Percentiles rank a stretch among this genome's conserved stretches.
These are phyloP conservation scores for Fusarium sp. DNA, from an alignment of 2,329 filamentous ascomycete genomes.

Conservation along the genomic window DNA sequence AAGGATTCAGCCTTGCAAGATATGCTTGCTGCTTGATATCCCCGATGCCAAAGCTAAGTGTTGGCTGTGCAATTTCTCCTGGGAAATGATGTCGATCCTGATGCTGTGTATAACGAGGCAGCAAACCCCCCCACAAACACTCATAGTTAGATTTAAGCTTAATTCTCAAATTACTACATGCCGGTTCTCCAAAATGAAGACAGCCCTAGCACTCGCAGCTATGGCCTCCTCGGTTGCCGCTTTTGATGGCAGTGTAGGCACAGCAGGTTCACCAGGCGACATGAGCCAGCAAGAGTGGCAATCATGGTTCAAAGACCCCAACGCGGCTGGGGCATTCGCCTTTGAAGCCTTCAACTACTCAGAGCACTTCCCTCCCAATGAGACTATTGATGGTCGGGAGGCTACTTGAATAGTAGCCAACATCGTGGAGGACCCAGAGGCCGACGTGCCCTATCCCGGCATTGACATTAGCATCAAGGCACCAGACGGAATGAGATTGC, in stretches of 20 bases:
- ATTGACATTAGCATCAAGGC: constrained; percentile 24
- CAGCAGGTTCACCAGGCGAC: not conserved
- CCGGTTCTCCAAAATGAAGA: not conserved
- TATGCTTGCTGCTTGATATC: not conserved
- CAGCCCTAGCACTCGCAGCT: not conserved
- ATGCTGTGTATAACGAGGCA: constrained; percentile 4
- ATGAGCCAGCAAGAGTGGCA: constrained; percentile 24
- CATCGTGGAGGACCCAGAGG: constrained; percentile 19
- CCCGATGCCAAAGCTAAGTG: not conserved
- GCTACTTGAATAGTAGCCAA: constrained; percentile 30
- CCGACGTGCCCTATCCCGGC: constrained; percentile 13
- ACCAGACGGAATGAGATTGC: constrained; percentile 21
- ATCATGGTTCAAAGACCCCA: constrained; percentile 22
- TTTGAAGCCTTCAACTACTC: constrained; percentile 28
- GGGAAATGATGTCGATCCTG: not conserved
- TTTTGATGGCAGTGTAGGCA: constrained; percentile 1
- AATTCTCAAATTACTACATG: not conserved
- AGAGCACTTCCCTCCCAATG: constrained; percentile 16
- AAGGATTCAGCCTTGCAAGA: not conserved
- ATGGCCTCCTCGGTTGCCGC: constrained; percentile 6
- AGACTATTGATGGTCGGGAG: constrained; percentile 14
- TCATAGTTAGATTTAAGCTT: not conserved
- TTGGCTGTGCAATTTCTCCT: constrained; percentile 1
- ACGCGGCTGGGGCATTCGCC: constrained; percentile 18
- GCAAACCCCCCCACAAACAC: not conserved